Percentiles rank a stretch among this genome's conserved stretches.
phyloP scores from a whole-genome alignment of 73 alveolate species.

The Stentor roeselii region DNA sequence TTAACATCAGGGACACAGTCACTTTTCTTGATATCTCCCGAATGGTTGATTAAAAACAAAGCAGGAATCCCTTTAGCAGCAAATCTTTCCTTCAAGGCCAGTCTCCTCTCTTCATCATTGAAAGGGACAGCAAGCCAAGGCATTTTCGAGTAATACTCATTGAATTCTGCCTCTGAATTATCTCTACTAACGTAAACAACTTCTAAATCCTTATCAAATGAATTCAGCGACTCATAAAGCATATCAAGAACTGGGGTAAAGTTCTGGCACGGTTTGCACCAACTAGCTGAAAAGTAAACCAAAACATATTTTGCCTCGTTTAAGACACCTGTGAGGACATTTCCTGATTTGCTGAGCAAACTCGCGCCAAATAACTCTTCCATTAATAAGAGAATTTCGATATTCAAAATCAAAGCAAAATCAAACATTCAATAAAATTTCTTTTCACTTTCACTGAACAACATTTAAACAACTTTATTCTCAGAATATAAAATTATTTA shows the following conservation, averaged over 20 bases:
- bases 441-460: too few species aligned
- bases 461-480: too few species aligned
- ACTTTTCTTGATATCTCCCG: slow-evolving; percentile 8
- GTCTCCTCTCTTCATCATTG: slow-evolving; percentile 49
- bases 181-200: slow-evolving; percentile 64
- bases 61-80: background rate
- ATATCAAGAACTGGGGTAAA: slow-evolving; percentile 76
- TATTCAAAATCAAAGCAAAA: too few species aligned
- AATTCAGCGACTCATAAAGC: slow-evolving; percentile 60
- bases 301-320: slow-evolving; percentile 43
- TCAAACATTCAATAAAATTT: too few species aligned
- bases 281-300: slow-evolving; percentile 72
- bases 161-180: slow-evolving; percentile 55
- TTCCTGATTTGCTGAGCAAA: slow-evolving; percentile 21
- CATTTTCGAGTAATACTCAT: slow-evolving; percentile 67
- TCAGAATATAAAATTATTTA: too few species aligned
- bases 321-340: slow-evolving; percentile 27
- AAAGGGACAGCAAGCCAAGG: slow-evolving; percentile 84
- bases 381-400: too few species aligned
- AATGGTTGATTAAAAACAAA: background rate
- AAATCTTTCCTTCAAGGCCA: background rate
- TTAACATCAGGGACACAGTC: background rate
- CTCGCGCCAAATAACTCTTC: slow-evolving; percentile 9
- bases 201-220: slow-evolving; percentile 42
- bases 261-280: slow-evolving; percentile 79